These are phyloP conservation scores for Myochromella boudieri DNA, from an alignment of 768 basidiomycete genomes.

Conservation along the genomic window DNA sequence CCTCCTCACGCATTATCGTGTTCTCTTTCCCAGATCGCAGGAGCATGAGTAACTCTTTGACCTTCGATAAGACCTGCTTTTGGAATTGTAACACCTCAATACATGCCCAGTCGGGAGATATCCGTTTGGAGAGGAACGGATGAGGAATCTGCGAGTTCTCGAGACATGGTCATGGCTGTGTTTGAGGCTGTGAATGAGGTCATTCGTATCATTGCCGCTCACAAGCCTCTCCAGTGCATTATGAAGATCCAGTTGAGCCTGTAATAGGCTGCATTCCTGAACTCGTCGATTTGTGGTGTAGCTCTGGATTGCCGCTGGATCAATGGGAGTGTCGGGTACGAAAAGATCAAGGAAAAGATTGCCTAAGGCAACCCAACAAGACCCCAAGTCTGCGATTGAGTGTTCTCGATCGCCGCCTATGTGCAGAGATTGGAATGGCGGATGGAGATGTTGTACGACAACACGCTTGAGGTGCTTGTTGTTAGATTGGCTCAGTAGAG, in stretches of 20 bases:
- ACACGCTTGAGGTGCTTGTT: slow-evolving; percentile 35
- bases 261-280: slow-evolving; percentile 38
- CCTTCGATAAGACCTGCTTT: slow-evolving; percentile 46
- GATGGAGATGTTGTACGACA: slow-evolving; percentile 27
- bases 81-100: slow-evolving; percentile 81
- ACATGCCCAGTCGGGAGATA: slow-evolving; percentile 52
- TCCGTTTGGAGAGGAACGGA: slow-evolving; percentile 36
- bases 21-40: slow-evolving; percentile 36
- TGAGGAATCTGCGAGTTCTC: too few relatives aligned
- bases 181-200: slow-evolving; percentile 46
- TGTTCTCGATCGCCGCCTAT: background rate
- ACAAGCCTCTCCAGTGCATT: slow-evolving; percentile 49
- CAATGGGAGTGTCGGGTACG: slow-evolving; percentile 82
- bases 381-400: slow-evolving; percentile 23
- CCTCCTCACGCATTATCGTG: slow-evolving; percentile 56
- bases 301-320: slow-evolving; percentile 73
- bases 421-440: slow-evolving; percentile 21
- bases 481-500: slow-evolving; percentile 30
- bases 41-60: slow-evolving; percentile 44
- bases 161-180: too few relatives aligned
- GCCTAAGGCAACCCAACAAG: slow-evolving; percentile 61
- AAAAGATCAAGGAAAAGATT: slow-evolving; percentile 66
- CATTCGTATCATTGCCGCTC: slow-evolving; percentile 57
- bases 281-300: slow-evolving; percentile 43
- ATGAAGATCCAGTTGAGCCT: slow-evolving; percentile 55